Evolutionary conservation across 768 basidiomycete genomes (phyloP), one percentile per base, ranked within the genome.

Genomic region (Hypholoma fasciculare): DNA sequence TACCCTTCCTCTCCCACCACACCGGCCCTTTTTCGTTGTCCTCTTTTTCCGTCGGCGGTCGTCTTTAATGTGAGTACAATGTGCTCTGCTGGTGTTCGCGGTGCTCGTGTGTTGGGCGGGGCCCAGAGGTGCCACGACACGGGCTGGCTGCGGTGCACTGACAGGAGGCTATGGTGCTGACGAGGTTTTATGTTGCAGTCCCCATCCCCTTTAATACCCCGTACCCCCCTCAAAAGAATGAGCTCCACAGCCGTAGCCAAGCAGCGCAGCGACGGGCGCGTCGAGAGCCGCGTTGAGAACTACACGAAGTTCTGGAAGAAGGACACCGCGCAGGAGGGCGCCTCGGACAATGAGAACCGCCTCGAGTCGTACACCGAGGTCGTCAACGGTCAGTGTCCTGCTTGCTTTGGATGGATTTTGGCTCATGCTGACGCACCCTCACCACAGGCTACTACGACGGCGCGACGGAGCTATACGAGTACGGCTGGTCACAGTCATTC

Each of bases 291-390:
- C 49, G 89, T 94, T 47, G 85, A 85, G 70, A 87, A 85, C 73
- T 98, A 99, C 77, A 89, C 89, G 65, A 85, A 85, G 68, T 94
- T 93, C 76, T 99, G 96, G 96, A 82, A 95, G 61, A 88, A 89
- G 70, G 90, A 96, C 71, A 77, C 85, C 30, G 74, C 73, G 14
- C 81, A 88, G 65, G 95, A 98, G 74, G 74, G 70, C 49, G 77
- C 80, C 4, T 75, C 72, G 12, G 83, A 92, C 72, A 90, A 81
- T 59, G 80, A 88, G 57, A 87, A 86, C 67, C 83, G 96, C 59
- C 74, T 95, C 44, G 83, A 84, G 39, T 85, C 85, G 67, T 98
- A 98, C 73, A 88, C 90, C 12, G 94, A 97, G 53, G 93, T 99
- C 59, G 92, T 98, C 59, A 96, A 97, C 63, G 94, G 93, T 92